Percentiles rank a stretch among this genome's conserved stretches.
Conservation (phyloP, 352 stramenopile genomes). For the Pythium scleroteichum region DNA sequence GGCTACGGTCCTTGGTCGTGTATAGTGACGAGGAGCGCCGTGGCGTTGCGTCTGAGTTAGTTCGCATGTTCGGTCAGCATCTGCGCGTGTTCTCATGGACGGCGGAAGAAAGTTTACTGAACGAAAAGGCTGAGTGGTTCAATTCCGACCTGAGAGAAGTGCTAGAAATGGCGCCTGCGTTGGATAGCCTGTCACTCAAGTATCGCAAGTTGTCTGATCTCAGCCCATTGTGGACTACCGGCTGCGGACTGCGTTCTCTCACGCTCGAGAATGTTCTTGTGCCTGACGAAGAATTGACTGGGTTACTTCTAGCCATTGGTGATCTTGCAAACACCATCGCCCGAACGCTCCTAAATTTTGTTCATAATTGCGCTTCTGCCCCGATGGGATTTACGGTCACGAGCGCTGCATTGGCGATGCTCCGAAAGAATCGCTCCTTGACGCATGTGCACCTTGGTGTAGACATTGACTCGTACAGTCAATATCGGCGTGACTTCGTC, state of each 20-base stretch:
- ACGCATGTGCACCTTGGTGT: background rate
- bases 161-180: background rate
- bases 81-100: background rate
- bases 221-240: background rate
- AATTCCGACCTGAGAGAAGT: background rate
- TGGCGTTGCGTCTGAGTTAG: conserved; percentile 3
- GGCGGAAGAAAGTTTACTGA: background rate
- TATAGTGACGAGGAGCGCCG: conserved; percentile 4
- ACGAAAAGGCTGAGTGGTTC: background rate
- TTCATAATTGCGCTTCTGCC: background rate
- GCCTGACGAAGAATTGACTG: background rate
- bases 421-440: background rate
- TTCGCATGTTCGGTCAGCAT: background rate
- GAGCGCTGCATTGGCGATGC: background rate
- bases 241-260: background rate
- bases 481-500: background rate
- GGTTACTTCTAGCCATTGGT: background rate
- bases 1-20: background rate
- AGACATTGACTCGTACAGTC: background rate
- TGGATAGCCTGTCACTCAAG: background rate
- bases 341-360: background rate
- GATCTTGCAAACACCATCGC: background rate
- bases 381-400: background rate
- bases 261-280: background rate
- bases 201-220: background rate